phyloP scores from a whole-genome alignment of 148 eudicot genomes.

The Limonium bicolor region DNA sequence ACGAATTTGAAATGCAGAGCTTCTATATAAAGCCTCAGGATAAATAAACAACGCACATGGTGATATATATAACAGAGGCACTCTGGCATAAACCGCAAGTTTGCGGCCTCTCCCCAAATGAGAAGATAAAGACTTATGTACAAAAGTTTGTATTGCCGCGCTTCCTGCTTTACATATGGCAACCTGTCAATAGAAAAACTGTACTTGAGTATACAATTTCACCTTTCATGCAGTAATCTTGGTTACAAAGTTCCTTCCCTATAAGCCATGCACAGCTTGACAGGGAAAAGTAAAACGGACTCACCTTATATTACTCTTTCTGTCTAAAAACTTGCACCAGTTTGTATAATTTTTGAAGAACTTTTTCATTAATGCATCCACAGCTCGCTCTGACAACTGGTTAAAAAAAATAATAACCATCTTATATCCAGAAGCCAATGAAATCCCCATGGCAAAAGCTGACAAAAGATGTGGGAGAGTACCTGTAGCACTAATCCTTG shows the following conservation, averaged over 20 bases:
- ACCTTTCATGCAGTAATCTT: too few relatives aligned
- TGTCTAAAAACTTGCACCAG: conserved; percentile 88
- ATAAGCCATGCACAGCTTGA: too few relatives aligned
- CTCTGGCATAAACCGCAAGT: conserved; percentile 89
- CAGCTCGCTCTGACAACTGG: conserved; percentile 62
- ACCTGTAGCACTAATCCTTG: conserved; percentile 47
- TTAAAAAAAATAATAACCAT: conserved; percentile 3
- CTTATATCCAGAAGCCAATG: neutral
- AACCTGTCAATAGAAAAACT: conserved; percentile 43
- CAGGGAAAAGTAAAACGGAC: too few relatives aligned
- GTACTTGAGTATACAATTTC: too few relatives aligned
- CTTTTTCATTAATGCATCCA: conserved; percentile 80
- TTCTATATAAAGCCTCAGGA: too few relatives aligned
- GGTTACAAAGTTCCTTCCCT: too few relatives aligned
- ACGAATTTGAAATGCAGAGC: too few relatives aligned
- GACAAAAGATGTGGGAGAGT: conserved; percentile 4
- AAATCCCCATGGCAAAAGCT: too few relatives aligned
- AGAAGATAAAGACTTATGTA: conserved; percentile 86
- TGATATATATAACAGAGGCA: conserved; percentile 95
- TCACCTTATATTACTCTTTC: conserved; percentile 82
- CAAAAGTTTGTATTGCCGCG: conserved; percentile 80
- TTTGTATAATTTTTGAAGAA: conserved; percentile 84
- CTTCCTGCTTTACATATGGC: conserved; percentile 85
- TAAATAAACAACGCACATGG: too few relatives aligned
- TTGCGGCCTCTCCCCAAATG: conserved; percentile 99